phyloP scores from a whole-genome alignment of 768 basidiomycete genomes.

The Collybia sordida region DNA sequence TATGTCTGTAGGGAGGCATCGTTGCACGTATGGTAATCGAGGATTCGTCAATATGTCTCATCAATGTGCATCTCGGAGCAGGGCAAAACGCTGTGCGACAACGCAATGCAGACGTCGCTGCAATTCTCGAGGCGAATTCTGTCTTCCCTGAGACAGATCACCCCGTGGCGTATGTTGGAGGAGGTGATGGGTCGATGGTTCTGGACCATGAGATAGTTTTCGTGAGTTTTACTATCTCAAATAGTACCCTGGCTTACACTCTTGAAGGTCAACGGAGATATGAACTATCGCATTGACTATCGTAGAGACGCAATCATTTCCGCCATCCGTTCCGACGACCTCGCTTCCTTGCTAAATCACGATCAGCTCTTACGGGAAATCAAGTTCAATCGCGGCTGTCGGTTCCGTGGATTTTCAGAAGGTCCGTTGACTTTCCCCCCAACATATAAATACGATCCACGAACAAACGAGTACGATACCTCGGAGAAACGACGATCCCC shows the following conservation, averaged over 20 bases:
- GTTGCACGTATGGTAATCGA: slow-evolving; percentile 88
- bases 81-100: slow-evolving; percentile 82
- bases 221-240: slow-evolving; percentile 40
- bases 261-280: slow-evolving; percentile 79
- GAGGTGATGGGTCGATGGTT: slow-evolving; percentile 91
- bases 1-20: slow-evolving; percentile 70
- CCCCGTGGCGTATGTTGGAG: slow-evolving; percentile 73
- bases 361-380: slow-evolving; percentile 93
- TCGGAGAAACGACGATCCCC: slow-evolving; percentile 88
- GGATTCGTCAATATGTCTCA: slow-evolving; percentile 90
- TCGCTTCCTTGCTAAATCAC: slow-evolving; percentile 61
- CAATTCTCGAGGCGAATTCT: slow-evolving; percentile 79
- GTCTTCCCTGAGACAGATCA: slow-evolving; percentile 62
- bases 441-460: slow-evolving; percentile 93
- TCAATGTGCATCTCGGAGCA: slow-evolving; percentile 97
- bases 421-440: slow-evolving; percentile 81
- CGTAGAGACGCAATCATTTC: slow-evolving; percentile 81
- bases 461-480: slow-evolving; percentile 77
- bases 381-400: slow-evolving; percentile 82
- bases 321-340: slow-evolving; percentile 66
- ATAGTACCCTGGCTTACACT: neutral
- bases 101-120: slow-evolving; percentile 85
- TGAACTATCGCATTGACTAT: slow-evolving; percentile 97
- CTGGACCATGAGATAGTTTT: slow-evolving; percentile 95
- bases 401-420: slow-evolving; percentile 81